phyloP scores from a whole-genome alignment of 2,329 filamentous ascomycete genomes.

The Colletotrichum sp. region DNA sequence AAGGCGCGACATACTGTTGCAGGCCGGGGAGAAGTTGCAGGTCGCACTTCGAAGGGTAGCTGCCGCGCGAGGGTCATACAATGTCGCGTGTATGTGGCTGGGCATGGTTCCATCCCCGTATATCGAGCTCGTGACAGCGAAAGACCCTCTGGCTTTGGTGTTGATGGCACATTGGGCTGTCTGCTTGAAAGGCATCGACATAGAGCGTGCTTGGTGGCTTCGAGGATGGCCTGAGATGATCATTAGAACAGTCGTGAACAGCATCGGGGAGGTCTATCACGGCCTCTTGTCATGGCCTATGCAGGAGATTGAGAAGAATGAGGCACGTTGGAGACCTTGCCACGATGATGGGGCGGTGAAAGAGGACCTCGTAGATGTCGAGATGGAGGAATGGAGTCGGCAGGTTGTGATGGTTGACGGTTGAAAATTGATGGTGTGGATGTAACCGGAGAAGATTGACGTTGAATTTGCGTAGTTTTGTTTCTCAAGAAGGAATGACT shows the following conservation, averaged over 20 bases:
- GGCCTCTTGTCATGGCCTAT: neutral
- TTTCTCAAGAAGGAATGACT: neutral
- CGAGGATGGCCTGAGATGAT: neutral
- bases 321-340: neutral
- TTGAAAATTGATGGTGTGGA: neutral
- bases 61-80: neutral
- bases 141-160: neutral
- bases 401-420: neutral
- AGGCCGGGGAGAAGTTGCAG: neutral
- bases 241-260: neutral
- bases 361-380: neutral
- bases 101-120: neutral
- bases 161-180: neutral
- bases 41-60: neutral
- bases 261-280: neutral
- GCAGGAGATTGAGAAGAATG: neutral
- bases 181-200: neutral
- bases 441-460: neutral
- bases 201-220: neutral
- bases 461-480: neutral
- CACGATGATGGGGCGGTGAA: neutral
- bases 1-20: neutral
- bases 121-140: neutral
- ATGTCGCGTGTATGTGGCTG: neutral
- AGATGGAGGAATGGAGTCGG: neutral